Percentiles rank a stretch among this genome's conserved stretches.
phyloP scores from a whole-genome alignment of 1,284 basidiomycete genomes.

The Trichosporon sp. region DNA sequence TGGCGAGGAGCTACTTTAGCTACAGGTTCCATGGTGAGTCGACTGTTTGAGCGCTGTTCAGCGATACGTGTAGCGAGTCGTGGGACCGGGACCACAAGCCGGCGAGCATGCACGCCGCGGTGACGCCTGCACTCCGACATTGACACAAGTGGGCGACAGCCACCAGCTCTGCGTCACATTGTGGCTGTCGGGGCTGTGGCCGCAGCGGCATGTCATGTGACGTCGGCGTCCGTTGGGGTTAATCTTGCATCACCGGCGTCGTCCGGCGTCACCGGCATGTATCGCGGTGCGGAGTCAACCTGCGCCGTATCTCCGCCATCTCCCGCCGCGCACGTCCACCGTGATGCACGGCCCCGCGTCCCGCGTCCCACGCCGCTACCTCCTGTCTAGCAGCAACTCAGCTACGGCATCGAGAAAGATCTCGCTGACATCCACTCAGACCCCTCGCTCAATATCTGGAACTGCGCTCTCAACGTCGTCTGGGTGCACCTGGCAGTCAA shows the following conservation, averaged over 20 bases:
- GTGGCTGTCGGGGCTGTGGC: too few species aligned
- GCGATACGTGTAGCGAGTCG: neutral
- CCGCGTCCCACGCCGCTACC: neutral
- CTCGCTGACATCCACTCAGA: conserved; percentile 21
- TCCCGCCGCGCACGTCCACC: too few species aligned
- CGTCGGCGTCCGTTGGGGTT: too few species aligned
- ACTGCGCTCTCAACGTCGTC: conserved; percentile 29
- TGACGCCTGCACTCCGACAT: too few species aligned
- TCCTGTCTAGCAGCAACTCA: neutral
- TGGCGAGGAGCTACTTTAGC: conserved; percentile 16
- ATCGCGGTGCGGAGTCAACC: too few species aligned
- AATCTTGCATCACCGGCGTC: too few species aligned
- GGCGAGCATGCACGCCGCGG: neutral
- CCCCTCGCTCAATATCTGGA: conserved; percentile 31
- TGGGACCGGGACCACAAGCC: neutral
- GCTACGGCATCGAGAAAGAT: neutral
- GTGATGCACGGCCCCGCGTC: too few species aligned
- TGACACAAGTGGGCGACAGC: too few species aligned
- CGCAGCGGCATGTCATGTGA: too few species aligned
- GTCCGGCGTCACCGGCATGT: too few species aligned
- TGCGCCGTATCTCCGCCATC: too few species aligned
- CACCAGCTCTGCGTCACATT: too few species aligned
- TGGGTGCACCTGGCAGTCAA: conserved; percentile 30
- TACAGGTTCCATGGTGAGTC: conserved; percentile 33
- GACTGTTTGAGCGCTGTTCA: neutral